Percentiles rank a stretch among this genome's conserved stretches.
Evolutionary conservation across 2,329 filamentous ascomycete genomes (phyloP).

Genomic region (Lecanicillium sp.): DNA sequence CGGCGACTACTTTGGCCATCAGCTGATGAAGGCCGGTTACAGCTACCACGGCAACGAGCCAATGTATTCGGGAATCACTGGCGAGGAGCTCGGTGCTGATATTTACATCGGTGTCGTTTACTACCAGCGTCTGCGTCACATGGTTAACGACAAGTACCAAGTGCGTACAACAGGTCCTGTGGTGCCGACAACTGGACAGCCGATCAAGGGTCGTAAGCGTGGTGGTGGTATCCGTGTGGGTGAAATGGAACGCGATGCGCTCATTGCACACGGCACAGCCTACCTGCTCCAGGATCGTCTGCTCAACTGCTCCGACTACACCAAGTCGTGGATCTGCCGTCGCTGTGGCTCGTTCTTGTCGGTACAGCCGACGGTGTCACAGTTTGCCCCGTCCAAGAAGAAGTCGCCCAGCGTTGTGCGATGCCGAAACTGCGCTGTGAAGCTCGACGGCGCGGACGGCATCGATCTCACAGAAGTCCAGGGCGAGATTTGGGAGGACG

Average conservation of each 20-base stretch:
- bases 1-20: conserved; percentile 90
- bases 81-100: conserved; percentile 85
- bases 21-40: conserved; percentile 90
- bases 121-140: conserved; percentile 96
- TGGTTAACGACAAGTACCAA: conserved; percentile 99
- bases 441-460: conserved; percentile 49
- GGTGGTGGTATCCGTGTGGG: conserved; percentile 98
- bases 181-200: conserved; percentile 83
- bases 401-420: conserved; percentile 62
- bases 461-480: conserved; percentile 47
- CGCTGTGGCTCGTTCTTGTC: conserved; percentile 85
- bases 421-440: conserved; percentile 68
- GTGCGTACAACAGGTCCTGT: conserved; percentile 93
- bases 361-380: conserved; percentile 69
- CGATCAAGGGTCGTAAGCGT: conserved; percentile 92
- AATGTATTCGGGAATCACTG: conserved; percentile 96
- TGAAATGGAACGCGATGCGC: conserved; percentile 96
- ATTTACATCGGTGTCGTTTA: conserved; percentile 97
- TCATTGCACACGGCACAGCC: conserved; percentile 90
- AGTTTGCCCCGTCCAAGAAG: conserved; percentile 52
- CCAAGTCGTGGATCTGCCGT: conserved; percentile 81
- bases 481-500: conserved; percentile 88
- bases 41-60: conserved; percentile 98
- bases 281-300: conserved; percentile 92
- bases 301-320: conserved; percentile 95